Conservation (phyloP, 2,329 filamentous ascomycete genomes). For the Sphaerulina vaccinii region DNA sequence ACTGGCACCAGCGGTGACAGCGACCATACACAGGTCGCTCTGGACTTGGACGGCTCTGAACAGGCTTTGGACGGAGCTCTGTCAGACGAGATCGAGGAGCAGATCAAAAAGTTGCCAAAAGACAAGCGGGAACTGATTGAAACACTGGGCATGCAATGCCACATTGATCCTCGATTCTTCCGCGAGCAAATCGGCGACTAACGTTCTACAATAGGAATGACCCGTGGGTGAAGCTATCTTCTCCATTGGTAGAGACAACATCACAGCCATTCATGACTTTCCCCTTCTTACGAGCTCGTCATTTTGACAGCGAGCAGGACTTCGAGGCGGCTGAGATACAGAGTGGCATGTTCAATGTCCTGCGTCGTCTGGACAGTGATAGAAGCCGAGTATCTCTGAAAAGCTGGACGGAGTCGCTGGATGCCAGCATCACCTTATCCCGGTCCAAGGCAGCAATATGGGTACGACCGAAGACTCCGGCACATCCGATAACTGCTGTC, state of each 20-base stretch:
- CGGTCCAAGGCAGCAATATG: conserved; percentile 44
- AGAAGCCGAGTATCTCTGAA: conserved; percentile 33
- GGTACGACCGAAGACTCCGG: conserved; percentile 34
- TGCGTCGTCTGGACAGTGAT: conserved; percentile 43
- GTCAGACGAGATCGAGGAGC: too few relatives aligned
- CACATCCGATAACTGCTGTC: conserved; percentile 30
- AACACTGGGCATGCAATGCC: too few relatives aligned
- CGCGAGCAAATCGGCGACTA: too few relatives aligned
- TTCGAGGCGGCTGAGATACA: conserved; percentile 36
- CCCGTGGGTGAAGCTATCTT: conserved; percentile 44
- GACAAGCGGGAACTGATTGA: too few relatives aligned
- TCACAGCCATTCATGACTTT: conserved; percentile 24
- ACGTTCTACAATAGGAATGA: conserved; percentile 48
- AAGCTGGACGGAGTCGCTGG: conserved; percentile 32
- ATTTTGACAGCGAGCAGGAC: conserved; percentile 35
- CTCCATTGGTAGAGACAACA: conserved; percentile 34
- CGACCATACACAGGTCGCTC: too few relatives aligned
- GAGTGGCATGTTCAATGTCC: conserved; percentile 43
- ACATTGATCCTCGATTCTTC: too few relatives aligned
- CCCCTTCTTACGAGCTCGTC: conserved; percentile 41
- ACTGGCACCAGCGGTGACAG: too few relatives aligned
- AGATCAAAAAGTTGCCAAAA: too few relatives aligned
- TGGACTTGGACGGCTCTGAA: too few relatives aligned
- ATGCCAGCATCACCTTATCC: conserved; percentile 40
- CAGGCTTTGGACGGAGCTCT: too few relatives aligned